Percentiles rank a stretch among this genome's conserved stretches.
Evolutionary conservation across 2,329 filamentous ascomycete species (phyloP).

Genomic region (Microcera coccophila): DNA sequence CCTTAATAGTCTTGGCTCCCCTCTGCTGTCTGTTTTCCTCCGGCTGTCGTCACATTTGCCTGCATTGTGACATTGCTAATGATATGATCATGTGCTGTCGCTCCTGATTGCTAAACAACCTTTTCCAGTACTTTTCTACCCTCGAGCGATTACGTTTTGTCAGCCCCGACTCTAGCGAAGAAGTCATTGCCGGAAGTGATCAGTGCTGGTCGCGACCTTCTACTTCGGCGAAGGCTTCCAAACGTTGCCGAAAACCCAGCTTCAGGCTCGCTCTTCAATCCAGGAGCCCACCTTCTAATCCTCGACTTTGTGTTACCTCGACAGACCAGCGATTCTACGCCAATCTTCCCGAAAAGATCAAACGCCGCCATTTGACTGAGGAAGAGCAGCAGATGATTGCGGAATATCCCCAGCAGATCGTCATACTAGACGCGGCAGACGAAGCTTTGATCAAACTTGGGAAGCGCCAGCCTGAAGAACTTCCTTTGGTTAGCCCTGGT

Average conservation of each 20-base stretch:
- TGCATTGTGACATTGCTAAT: slow-evolving; percentile 4
- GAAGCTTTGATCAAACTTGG: slow-evolving; percentile 24
- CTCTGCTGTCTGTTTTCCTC: slow-evolving; percentile 8
- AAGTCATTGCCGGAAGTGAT: slow-evolving; percentile 14
- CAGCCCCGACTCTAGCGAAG: slow-evolving; percentile 35
- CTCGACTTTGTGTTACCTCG: slow-evolving; percentile 39
- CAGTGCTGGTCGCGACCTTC: slow-evolving; percentile 10
- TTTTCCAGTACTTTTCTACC: slow-evolving; percentile 64
- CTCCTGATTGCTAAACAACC: slow-evolving; percentile 12
- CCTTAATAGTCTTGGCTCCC: slow-evolving; percentile 25
- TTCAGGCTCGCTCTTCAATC: slow-evolving; percentile 18
- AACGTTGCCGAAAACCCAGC: slow-evolving; percentile 15
- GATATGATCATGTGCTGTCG: background rate
- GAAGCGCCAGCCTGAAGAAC: slow-evolving; percentile 24
- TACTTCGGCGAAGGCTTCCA: slow-evolving; percentile 12
- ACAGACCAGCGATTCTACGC: slow-evolving; percentile 65
- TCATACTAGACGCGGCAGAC: slow-evolving; percentile 34
- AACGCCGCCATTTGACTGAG: slow-evolving; percentile 63
- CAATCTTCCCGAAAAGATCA: slow-evolving; percentile 68
- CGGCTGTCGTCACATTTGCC: slow-evolving; percentile 4
- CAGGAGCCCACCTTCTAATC: slow-evolving; percentile 8
- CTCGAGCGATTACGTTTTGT: slow-evolving; percentile 65
- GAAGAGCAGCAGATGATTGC: slow-evolving; percentile 69
- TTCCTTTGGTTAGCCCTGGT: slow-evolving; percentile 20
- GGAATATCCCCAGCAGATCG: slow-evolving; percentile 32